Conservation (phyloP, 352 stramenopile genomes). For the Phytophthora crassamura region DNA sequence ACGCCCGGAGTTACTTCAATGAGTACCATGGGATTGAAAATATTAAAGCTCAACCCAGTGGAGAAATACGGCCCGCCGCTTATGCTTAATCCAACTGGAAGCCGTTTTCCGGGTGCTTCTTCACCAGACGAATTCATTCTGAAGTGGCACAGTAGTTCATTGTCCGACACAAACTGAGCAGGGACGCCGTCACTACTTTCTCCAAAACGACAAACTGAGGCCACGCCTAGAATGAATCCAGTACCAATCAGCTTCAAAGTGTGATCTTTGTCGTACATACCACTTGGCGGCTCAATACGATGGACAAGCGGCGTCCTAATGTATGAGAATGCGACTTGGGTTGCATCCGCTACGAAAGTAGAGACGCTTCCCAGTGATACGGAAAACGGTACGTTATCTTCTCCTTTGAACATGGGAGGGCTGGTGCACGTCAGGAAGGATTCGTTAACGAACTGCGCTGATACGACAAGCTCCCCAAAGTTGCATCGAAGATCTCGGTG, state of each 20-base stretch:
- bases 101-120: neutral
- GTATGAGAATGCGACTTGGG: conserved; percentile 38
- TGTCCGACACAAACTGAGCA: conserved; percentile 24
- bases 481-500: conserved; percentile 41
- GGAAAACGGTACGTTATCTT: conserved; percentile 17
- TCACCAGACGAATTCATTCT: conserved; percentile 16
- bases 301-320: conserved; percentile 34
- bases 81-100: conserved; percentile 43
- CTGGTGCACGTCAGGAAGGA: conserved; percentile 37
- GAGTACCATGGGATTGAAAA: conserved; percentile 31
- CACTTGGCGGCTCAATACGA: conserved; percentile 29
- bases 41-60: conserved; percentile 42
- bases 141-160: conserved; percentile 24
- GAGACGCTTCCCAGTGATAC: conserved; percentile 35
- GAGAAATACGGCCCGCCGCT: conserved; percentile 35
- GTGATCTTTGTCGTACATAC: conserved; percentile 35
- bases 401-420: conserved; percentile 36
- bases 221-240: conserved; percentile 29
- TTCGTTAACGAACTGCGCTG: conserved; percentile 36
- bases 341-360: conserved; percentile 13
- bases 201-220: conserved; percentile 39
- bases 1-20: conserved; percentile 23
- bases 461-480: conserved; percentile 38
- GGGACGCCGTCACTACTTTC: conserved; percentile 11
- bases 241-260: conserved; percentile 28